Evolutionary conservation across 2,329 filamentous ascomycete genomes (phyloP).

Genomic region (Rugonectria rugulosa): DNA sequence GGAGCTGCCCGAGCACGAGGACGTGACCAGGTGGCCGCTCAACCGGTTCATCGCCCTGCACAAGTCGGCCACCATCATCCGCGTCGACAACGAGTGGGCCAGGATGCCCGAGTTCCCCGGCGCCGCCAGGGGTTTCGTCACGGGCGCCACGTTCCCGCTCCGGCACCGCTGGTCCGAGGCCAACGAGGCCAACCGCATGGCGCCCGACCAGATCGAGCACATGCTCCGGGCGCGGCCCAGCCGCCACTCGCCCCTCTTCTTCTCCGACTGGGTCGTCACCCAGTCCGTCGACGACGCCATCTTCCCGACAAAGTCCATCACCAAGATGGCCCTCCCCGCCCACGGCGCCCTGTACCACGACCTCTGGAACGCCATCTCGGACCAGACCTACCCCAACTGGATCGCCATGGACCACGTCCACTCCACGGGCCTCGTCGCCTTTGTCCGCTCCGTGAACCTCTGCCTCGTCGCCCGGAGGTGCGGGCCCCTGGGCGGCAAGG

Average conservation of each 20-base stretch:
- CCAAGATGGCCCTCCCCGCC: constrained; percentile 17
- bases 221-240: constrained; percentile 21
- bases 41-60: constrained; percentile 35
- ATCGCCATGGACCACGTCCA: constrained; percentile 41
- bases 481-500: constrained; percentile 14
- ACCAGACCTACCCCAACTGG: constrained; percentile 44
- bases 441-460: constrained; percentile 41
- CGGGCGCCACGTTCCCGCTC: constrained; percentile 35
- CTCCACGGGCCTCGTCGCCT: constrained; percentile 32
- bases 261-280: constrained; percentile 40
- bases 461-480: constrained; percentile 36
- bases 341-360: constrained; percentile 34
- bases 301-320: constrained; percentile 11
- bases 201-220: constrained; percentile 30
- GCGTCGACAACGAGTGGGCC: constrained; percentile 36
- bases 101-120: constrained; percentile 32
- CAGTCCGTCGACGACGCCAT: constrained; percentile 18
- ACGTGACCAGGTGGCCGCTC: constrained; percentile 38
- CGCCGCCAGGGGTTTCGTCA: constrained; percentile 39
- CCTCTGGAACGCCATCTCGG: constrained; percentile 36
- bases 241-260: constrained; percentile 28
- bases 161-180: constrained; percentile 35
- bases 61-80: constrained; percentile 40
- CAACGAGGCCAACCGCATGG: constrained; percentile 16
- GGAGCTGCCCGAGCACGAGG: constrained; percentile 28